Percentiles rank a stretch among this genome's conserved stretches.
Evolutionary conservation across 208 protist species (phyloP).

Genomic region (Crithidia bombi): DNA sequence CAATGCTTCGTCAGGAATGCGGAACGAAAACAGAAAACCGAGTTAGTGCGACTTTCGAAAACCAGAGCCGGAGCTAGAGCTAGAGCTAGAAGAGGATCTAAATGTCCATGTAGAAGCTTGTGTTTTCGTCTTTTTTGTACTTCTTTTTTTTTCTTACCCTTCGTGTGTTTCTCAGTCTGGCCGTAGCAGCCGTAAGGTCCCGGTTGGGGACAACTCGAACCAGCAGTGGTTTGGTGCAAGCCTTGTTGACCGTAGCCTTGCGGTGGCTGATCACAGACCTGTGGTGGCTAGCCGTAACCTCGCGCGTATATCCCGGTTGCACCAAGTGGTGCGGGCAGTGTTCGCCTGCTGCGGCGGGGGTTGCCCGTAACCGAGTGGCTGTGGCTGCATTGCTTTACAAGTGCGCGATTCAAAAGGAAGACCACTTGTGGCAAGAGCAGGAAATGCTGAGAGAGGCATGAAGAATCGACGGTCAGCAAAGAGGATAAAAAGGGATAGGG

Average conservation of each 20-base stretch:
- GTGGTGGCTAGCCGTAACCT: neutral
- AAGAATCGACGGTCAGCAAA: constrained; percentile 1
- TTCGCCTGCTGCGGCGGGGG: constrained; percentile 9
- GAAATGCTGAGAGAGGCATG: neutral
- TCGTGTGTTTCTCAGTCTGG: constrained; percentile 5
- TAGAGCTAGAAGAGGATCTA: constrained; percentile 15
- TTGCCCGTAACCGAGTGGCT: constrained; percentile 18
- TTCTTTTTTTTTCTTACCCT: constrained; percentile 5
- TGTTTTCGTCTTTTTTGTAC: constrained; percentile 17
- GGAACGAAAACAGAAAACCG: neutral
- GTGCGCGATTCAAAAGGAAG: neutral
- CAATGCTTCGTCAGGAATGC: neutral
- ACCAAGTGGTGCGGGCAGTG: neutral
- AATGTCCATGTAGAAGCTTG: constrained; percentile 1
- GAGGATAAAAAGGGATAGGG: neutral
- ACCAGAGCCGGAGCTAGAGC: constrained; percentile 12
- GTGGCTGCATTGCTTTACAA: neutral
- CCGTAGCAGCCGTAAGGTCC: neutral
- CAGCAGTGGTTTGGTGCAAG: neutral
- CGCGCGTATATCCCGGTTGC: neutral
- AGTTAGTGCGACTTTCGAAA: constrained; percentile 17
- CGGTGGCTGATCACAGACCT: neutral
- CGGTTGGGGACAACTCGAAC: constrained; percentile 1
- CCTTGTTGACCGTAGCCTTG: neutral
- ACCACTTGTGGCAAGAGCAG: neutral